phyloP scores from a whole-genome alignment of 2,329 filamentous ascomycete species.

The Colletotrichum somersetense region DNA sequence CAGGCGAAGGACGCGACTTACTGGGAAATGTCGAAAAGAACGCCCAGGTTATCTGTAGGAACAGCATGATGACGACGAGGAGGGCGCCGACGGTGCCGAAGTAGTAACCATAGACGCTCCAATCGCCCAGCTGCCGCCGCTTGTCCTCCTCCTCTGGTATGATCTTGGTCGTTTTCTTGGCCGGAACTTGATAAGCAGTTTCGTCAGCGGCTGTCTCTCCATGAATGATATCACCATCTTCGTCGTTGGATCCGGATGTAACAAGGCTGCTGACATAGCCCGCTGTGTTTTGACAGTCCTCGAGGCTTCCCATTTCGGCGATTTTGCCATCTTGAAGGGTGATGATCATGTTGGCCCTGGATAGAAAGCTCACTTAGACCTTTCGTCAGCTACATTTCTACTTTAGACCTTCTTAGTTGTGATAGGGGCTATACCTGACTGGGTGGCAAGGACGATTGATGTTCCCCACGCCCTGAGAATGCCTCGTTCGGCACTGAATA shows the following conservation, averaged over 20 bases:
- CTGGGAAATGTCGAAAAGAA: conserved; percentile 45
- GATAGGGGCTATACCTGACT: conserved; percentile 44
- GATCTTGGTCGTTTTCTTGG: not conserved
- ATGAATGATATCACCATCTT: too few relatives aligned
- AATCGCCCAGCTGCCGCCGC: conserved; percentile 47
- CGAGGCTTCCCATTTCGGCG: conserved; percentile 51
- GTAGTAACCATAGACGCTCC: conserved; percentile 49
- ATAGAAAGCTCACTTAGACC: conserved; percentile 42
- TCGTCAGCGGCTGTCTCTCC: not conserved
- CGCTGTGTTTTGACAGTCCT: conserved; percentile 48
- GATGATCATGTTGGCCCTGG: conserved; percentile 53
- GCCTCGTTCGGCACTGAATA: conserved; percentile 47
- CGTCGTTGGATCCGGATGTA: not conserved
- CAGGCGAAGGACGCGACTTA: not conserved
- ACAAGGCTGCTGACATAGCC: conserved; percentile 52
- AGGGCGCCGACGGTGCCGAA: conserved; percentile 40
- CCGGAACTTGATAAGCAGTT: not conserved
- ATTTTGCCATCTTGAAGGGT: conserved; percentile 50
- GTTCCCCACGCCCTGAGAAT: conserved; percentile 48
- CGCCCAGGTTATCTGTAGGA: conserved; percentile 41
- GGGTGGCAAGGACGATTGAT: conserved; percentile 55
- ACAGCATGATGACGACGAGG: conserved; percentile 39
- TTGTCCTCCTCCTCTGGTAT: conserved; percentile 24
- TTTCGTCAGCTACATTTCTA: not conserved
- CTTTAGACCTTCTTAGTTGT: not conserved